Conservation (phyloP, 768 basidiomycete genomes). For the Podaxis mareebaensis region DNA sequence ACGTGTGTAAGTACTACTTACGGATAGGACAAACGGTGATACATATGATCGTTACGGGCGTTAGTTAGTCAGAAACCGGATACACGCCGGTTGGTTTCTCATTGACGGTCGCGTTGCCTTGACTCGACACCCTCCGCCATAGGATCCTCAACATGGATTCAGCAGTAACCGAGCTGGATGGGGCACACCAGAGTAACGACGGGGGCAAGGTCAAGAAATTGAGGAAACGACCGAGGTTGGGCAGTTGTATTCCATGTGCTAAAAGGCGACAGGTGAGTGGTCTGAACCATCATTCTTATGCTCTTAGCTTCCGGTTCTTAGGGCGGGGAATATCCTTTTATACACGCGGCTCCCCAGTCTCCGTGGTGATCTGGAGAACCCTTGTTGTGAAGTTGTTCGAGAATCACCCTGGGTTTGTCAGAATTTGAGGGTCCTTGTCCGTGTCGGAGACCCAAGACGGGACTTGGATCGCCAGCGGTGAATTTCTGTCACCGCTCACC, state of each 20-base stretch:
- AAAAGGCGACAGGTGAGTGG: conserved; percentile 51
- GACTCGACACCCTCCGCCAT: background rate
- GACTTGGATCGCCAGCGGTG: conserved; percentile 3
- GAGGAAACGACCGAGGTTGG: conserved; percentile 44
- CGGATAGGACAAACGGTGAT: conserved; percentile 10
- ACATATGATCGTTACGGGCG: conserved; percentile 9
- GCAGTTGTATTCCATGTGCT: conserved; percentile 56
- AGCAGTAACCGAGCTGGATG: background rate
- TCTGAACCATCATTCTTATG: background rate
- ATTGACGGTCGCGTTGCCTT: background rate
- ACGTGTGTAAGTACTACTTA: background rate
- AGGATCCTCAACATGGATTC: conserved; percentile 2
- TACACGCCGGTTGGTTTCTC: background rate
- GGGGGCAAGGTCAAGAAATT: conserved; percentile 47
- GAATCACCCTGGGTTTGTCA: conserved; percentile 3
- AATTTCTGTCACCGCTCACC: background rate
- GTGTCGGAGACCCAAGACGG: conserved; percentile 8
- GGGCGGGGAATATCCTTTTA: background rate
- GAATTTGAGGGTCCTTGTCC: conserved; percentile 11
- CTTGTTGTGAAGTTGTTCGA: background rate
- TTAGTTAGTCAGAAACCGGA: conserved; percentile 13
- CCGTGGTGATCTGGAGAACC: background rate
- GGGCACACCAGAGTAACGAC: conserved; percentile 4
- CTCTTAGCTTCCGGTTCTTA: background rate
- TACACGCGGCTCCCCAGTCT: background rate